Percentiles rank a stretch among this genome's conserved stretches.
These are phyloP conservation scores for Bothriochloa decipiens DNA, from an alignment of 176 grass and related monocot species.

Conservation along the genomic window DNA sequence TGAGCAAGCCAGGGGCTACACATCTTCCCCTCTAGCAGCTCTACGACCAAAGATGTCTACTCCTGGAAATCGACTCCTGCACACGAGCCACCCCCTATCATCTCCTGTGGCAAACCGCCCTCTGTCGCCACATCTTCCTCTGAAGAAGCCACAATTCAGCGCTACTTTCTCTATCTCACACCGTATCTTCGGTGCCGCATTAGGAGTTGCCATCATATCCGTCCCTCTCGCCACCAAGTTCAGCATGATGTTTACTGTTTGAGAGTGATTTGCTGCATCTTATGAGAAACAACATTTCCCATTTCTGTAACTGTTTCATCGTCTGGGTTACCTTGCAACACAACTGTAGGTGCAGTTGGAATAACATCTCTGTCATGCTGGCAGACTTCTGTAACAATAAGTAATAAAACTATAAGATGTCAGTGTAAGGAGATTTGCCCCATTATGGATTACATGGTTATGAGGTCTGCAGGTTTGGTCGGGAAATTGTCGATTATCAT, in stretches of 20 bases:
- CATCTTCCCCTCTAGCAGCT: slow-evolving; percentile 33
- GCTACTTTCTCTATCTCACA: slow-evolving; percentile 84
- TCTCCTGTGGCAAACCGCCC: slow-evolving; percentile 68
- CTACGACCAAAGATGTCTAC: slow-evolving; percentile 31
- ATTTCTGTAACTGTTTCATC: slow-evolving; percentile 15
- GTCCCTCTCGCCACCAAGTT: slow-evolving; percentile 67
- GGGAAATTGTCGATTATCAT: background rate
- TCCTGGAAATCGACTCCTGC: slow-evolving; percentile 41
- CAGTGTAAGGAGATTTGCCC: background rate
- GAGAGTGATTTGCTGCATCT: slow-evolving; percentile 28
- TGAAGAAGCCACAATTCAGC: slow-evolving; percentile 83
- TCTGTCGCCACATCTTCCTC: slow-evolving; percentile 75
- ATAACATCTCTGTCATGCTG: slow-evolving; percentile 14
- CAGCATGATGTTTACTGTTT: slow-evolving; percentile 67
- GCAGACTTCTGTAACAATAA: slow-evolving; percentile 32
- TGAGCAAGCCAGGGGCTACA: slow-evolving; percentile 39
- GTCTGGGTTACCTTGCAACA: slow-evolving; percentile 14
- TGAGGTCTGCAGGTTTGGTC: background rate
- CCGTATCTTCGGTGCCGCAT: slow-evolving; percentile 62
- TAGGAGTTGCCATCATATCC: slow-evolving; percentile 62
- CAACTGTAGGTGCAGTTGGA: slow-evolving; percentile 36
- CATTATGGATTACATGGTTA: background rate
- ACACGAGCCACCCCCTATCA: slow-evolving; percentile 46
- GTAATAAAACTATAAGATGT: background rate
- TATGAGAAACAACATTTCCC: background rate